Evolutionary conservation across 2,329 filamentous ascomycete species (phyloP), one percentile per base, ranked within the genome.

Genomic region (Dactylellina leptospora): DNA sequence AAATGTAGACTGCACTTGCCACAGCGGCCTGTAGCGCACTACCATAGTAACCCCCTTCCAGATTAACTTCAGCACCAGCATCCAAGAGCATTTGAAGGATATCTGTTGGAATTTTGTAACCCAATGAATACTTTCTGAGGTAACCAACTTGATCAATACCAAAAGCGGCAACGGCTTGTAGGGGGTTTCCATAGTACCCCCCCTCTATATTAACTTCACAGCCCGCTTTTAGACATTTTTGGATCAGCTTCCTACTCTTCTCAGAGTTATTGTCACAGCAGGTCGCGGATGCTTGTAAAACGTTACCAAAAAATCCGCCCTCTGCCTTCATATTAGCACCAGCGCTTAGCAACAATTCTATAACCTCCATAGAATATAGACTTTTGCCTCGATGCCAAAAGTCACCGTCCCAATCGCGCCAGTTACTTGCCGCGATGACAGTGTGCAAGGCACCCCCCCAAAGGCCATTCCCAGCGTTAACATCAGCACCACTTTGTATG

Each of bases 261-360:
- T 11, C 16, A 6, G 42, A 16, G 5, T 47, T 20, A 9, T 6
- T 8, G 23, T 23, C 20, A 9, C 16, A 47, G 20, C 23, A 23
- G 10, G 6, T 10, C 30, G 48, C 28, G 20, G 48, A 27, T 22
- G 48, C 48, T 23, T 53, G 48, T 16, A 51, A 30, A 28, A 25
- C 47, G 18, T 51, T 51, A 22, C 22, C 47, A n/a, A 28, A 51
- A 6, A 22, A 28, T 28, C 47, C 47, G 16, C 47, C 16, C 25
- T 51, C 22, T 20, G 28, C n/a, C 4, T 53, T 53, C n/a, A 36
- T 16, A 36, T 53, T 18, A n/a, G 18, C 48, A 10, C 28, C 27
- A 33, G 8, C 20, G 20, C 4, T 36, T 20, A 53, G n/a, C 20
- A 53, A 16, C 27, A 33, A 4, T 18, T 18, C 5, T 16, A 51